Conservation (phyloP, 177 flowering plant species). For the Tripterygium wilfordii region DNA sequence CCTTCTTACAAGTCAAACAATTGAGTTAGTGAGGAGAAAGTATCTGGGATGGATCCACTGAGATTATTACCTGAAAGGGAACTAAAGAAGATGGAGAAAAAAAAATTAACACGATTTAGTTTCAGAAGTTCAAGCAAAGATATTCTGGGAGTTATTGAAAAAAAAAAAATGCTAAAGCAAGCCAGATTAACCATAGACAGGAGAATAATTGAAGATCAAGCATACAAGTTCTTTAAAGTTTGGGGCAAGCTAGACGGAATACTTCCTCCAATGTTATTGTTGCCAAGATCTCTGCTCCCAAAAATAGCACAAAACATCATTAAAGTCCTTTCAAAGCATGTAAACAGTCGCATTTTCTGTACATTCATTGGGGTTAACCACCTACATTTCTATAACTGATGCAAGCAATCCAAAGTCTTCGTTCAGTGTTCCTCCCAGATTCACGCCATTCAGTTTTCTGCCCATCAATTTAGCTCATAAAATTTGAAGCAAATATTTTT, state of each 20-base stretch:
- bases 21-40: constrained; percentile 30
- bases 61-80: constrained; percentile 47
- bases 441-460: constrained; percentile 53
- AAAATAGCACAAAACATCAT: background rate
- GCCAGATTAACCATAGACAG: background rate
- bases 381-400: constrained; percentile 67
- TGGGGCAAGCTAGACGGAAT: constrained; percentile 58
- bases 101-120: constrained; percentile 1
- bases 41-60: constrained; percentile 47
- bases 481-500: background rate
- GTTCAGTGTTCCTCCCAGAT: constrained; percentile 71
- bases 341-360: too few species aligned
- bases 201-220: constrained; percentile 1
- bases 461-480: constrained; percentile 10
- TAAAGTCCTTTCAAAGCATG: background rate
- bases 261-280: constrained; percentile 79
- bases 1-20: constrained; percentile 43
- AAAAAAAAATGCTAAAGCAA: background rate
- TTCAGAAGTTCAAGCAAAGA: background rate
- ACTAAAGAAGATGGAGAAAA: constrained; percentile 30
- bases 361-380: too few species aligned
- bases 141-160: background rate
- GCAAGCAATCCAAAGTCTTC: constrained; percentile 40
- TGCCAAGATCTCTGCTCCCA: constrained; percentile 51
- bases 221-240: constrained; percentile 49